Conservation (phyloP, 257 asterid genomes). For the Gentiana dahurica region DNA sequence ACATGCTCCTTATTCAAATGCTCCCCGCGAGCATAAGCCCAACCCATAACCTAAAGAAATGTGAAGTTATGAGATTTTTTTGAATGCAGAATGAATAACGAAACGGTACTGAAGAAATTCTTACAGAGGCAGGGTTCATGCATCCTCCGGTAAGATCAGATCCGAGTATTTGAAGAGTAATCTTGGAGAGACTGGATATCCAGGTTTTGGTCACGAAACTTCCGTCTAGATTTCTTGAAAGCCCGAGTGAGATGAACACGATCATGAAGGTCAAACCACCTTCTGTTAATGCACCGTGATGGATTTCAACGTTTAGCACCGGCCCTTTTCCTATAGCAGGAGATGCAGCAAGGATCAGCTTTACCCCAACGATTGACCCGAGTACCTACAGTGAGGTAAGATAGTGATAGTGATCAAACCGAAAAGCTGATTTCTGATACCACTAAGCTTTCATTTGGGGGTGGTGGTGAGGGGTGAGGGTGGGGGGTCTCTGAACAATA, state of each 20-base stretch:
- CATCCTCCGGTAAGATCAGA: constrained; percentile 93
- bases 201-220: constrained; percentile 70
- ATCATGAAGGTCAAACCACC: constrained; percentile 60
- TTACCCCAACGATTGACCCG: constrained; percentile 71
- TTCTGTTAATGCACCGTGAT: constrained; percentile 75
- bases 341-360: constrained; percentile 37
- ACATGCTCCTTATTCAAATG: constrained; percentile 71
- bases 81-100: too few species aligned
- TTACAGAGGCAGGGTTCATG: constrained; percentile 97
- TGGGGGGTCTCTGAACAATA: too few species aligned
- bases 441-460: too few species aligned
- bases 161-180: constrained; percentile 71
- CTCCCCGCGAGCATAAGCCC: constrained; percentile 86
- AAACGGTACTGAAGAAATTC: constrained; percentile 9
- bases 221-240: constrained; percentile 30
- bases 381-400: constrained; percentile 33
- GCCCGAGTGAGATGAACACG: constrained; percentile 46
- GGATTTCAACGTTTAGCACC: constrained; percentile 53
- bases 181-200: constrained; percentile 78
- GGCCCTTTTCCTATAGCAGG: constrained; percentile 64
- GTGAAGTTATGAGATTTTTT: background rate
- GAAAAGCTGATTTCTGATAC: too few species aligned
- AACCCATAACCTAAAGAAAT: constrained; percentile 63
- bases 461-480: too few species aligned
- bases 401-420: background rate